These are phyloP conservation scores for Backusella australiensis DNA, from an alignment of 192 early-diverging fungal genomes.

Conservation along the genomic window DNA sequence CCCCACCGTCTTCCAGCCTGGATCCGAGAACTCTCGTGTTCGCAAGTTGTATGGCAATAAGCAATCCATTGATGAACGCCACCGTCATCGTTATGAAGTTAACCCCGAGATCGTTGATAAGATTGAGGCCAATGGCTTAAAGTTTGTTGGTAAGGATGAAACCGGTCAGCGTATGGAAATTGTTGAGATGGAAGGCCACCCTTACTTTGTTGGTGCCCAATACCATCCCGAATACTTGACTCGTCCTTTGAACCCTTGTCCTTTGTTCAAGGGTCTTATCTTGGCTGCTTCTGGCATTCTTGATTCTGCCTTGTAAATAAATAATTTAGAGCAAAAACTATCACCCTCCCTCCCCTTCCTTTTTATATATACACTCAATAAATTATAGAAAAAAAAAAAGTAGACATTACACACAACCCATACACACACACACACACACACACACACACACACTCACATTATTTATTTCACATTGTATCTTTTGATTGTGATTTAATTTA, in stretches of 20 bases:
- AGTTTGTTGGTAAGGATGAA: constrained; percentile 94
- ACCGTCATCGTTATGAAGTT: constrained; percentile 98
- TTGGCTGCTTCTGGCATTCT: constrained; percentile 79
- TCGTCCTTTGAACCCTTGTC: constrained; percentile 86
- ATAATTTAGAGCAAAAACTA: neutral
- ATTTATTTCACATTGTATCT: neutral
- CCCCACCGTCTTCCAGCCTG: constrained; percentile 73
- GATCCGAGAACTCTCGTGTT: constrained; percentile 61
- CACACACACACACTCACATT: neutral
- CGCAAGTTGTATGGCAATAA: constrained; percentile 62
- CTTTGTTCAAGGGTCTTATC: constrained; percentile 91
- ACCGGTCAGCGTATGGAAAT: constrained; percentile 98
- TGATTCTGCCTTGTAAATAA: constrained; percentile 36
- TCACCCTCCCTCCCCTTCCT: neutral
- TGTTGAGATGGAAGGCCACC: constrained; percentile 81
- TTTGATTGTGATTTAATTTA: neutral
- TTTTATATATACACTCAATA: constrained; percentile 3
- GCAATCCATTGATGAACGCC: constrained; percentile 76
- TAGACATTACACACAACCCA: neutral
- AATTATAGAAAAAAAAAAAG: neutral
- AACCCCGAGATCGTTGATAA: constrained; percentile 82
- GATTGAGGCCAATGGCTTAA: constrained; percentile 77
- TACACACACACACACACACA: no score
- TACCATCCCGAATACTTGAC: constrained; percentile 99
- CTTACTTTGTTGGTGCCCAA: constrained; percentile 93